phyloP scores from a whole-genome alignment of 352 stramenopile genomes.

The Phytophthora fragariae region DNA sequence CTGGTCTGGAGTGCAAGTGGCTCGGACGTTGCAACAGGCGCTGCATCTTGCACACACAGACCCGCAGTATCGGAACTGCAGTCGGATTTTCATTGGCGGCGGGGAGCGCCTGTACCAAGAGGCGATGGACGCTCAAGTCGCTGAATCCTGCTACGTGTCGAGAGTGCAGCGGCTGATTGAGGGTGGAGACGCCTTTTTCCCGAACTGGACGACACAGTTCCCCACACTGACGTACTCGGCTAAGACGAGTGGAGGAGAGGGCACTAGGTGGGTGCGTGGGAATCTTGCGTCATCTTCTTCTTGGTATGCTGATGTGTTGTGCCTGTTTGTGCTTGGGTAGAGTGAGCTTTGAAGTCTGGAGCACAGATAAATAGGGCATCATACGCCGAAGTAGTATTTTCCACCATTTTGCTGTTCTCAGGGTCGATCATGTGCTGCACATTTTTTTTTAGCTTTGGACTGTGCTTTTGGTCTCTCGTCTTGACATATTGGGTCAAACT shows the following conservation, averaged over 20 bases:
- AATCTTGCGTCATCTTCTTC: background rate
- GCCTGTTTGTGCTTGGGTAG: constrained; percentile 13
- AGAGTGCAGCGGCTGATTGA: constrained; percentile 57
- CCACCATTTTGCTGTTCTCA: no score
- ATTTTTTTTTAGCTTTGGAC: no score
- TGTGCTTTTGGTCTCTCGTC: no score
- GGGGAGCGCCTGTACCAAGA: constrained; percentile 70
- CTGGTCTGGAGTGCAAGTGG: constrained; percentile 41
- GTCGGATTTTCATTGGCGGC: constrained; percentile 48
- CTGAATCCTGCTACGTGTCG: constrained; percentile 69
- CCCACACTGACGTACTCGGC: constrained; percentile 46
- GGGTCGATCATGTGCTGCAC: no score
- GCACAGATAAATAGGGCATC: background rate
- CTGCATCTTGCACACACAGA: constrained; percentile 44
- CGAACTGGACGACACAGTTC: constrained; percentile 55
- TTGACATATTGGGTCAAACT: no score
- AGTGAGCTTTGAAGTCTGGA: constrained; percentile 53
- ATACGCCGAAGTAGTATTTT: no score
- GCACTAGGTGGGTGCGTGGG: constrained; percentile 23
- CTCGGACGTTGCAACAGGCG: constrained; percentile 51
- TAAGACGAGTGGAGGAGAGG: constrained; percentile 33
- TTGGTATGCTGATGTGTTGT: background rate
- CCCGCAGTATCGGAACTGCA: constrained; percentile 36
- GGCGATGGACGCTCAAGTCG: constrained; percentile 50
- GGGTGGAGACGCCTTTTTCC: constrained; percentile 68